Evolutionary conservation across 2,329 filamentous ascomycete species (phyloP), one percentile per base, ranked within the genome.

Genomic region (Dendrostoma leiphaemia): DNA sequence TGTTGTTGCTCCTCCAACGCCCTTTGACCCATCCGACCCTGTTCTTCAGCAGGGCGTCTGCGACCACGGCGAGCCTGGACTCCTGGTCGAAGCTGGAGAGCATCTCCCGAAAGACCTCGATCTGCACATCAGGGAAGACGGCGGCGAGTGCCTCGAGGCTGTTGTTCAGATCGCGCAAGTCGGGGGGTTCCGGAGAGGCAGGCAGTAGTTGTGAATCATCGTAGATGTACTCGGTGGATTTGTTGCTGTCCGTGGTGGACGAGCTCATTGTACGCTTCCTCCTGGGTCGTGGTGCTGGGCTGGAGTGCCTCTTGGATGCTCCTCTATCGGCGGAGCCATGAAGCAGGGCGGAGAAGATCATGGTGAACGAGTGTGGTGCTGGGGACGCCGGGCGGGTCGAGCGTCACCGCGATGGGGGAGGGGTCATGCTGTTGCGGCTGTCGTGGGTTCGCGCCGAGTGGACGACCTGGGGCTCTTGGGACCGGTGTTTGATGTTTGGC

Each of bases 101-200:
- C 81, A 94, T 89, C 73, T 93, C 89, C 41, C 89, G 83, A 65
- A 94, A 90, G 17, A 92, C 89, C 61, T 92, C 88, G 56, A 89
- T 78, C 69, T 91, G 87, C n/a, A 92, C 77, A 69, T 92, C 84
- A 26, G 90, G 90, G 61, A 94, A 94, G 8, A 92, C 79, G 45
- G 83, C 83, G 21, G 84, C 82, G 40, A 94, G 80, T 12, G 80
- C 83, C 57, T 82, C 81, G 59, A 94, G 82, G 62, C 84, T 80
- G 48, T 76, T 75, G 71, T 93, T 93, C 46, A 93, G 78, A 55
- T 87, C 82, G 60, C 81, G 77, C 23, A 91, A 76, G 62, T 90
- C 81, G 35, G 82, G 80, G 32, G 80, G 73, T 56, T 86, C 82
- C 60, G 74, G 71, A 7, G 70, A 68, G 23, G 75, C 60, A 41